These are phyloP conservation scores for Physcomitrium patens DNA, from an alignment of 225 moss, liverwort and hornwort species.

Conservation along the genomic window DNA sequence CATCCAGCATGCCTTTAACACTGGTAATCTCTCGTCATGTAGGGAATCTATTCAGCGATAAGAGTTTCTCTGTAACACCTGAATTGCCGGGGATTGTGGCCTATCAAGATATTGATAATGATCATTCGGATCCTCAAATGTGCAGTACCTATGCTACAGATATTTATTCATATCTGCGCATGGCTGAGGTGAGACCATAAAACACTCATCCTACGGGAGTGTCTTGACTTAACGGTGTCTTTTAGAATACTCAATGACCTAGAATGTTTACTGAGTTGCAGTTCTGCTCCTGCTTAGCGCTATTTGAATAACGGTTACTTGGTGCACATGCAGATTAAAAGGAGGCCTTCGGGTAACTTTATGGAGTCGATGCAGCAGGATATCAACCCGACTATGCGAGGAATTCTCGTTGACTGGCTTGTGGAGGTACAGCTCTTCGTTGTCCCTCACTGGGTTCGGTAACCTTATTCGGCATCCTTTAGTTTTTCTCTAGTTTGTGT, in stretches of 20 bases:
- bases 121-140: constrained; percentile 93
- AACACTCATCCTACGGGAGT: background rate
- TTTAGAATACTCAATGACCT: background rate
- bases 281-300: no score
- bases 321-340: constrained; percentile 56
- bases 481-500: no score
- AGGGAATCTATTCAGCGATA: constrained; percentile 50
- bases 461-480: no score
- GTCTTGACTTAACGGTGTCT: background rate
- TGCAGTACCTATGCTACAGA: constrained; percentile 96
- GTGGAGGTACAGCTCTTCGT: constrained; percentile 60
- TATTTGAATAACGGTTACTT: background rate
- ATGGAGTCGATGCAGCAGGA: constrained; percentile 92
- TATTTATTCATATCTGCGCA: constrained; percentile 89
- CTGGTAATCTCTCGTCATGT: constrained; percentile 12
- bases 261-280: no score
- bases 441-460: background rate
- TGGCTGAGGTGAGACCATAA: constrained; percentile 77
- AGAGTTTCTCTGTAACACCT: constrained; percentile 32
- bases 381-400: constrained; percentile 94
- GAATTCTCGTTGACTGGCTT: constrained; percentile 97
- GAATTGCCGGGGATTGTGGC: constrained; percentile 53
- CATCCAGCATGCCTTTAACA: background rate
- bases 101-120: constrained; percentile 85
- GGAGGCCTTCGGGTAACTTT: constrained; percentile 76